Conservation (phyloP, 805 yeast species). For the Zygosaccharomyces pseudorouxii region DNA sequence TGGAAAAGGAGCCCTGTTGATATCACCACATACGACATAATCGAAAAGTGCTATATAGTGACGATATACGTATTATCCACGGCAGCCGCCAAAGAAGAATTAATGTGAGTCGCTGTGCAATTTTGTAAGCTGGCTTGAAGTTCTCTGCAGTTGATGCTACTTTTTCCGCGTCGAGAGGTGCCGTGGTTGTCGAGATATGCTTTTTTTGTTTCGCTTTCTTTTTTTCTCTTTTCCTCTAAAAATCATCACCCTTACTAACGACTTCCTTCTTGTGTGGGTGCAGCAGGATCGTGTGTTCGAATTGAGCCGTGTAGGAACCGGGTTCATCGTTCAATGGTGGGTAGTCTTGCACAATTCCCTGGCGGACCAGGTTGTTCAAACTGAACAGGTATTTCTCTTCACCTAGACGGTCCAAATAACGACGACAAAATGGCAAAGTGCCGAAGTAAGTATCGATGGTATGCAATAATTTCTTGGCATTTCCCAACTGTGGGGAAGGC, state of each 20-base stretch:
- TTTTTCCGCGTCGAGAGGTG: neutral
- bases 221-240: constrained; percentile 35
- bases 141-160: neutral
- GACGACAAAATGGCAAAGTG: constrained; percentile 92
- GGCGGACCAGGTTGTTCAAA: constrained; percentile 74
- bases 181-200: neutral
- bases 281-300: constrained; percentile 86
- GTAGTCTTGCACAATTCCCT: constrained; percentile 87
- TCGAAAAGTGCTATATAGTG: neutral
- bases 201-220: neutral
- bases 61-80: neutral
- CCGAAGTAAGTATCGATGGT: constrained; percentile 82
- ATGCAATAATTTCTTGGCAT: constrained; percentile 64
- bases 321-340: constrained; percentile 83
- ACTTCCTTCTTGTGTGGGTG: constrained; percentile 93
- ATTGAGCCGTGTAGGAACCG: constrained; percentile 94
- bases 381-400: constrained; percentile 89
- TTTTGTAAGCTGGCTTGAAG: neutral
- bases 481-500: constrained; percentile 43
- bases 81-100: neutral
- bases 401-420: constrained; percentile 87
- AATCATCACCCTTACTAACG: constrained; percentile 93
- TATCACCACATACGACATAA: neutral
- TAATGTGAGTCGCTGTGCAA: neutral
- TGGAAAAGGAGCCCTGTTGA: constrained; percentile 1